A percentile compares a stretch with the other conserved stretches of the same genome.
phyloP scores from a whole-genome alignment of 768 basidiomycete genomes.

The Termitomyces sp. region DNA sequence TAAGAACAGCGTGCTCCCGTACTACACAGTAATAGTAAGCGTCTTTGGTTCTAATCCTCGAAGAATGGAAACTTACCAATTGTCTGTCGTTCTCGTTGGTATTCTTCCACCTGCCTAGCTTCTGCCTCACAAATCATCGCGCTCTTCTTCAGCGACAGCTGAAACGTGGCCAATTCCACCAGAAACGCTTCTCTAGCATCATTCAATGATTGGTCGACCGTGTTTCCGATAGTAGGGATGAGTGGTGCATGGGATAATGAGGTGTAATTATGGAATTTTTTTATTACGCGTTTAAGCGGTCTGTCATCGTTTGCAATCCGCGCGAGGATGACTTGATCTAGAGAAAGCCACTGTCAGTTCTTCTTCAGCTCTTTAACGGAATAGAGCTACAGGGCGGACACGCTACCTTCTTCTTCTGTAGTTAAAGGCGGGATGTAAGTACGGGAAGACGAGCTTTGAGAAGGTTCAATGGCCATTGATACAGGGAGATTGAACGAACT shows the following conservation, averaged over 20 bases:
- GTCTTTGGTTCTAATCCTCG: background rate
- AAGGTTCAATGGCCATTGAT: conserved; percentile 10
- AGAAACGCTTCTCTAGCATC: conserved; percentile 78
- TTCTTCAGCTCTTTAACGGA: conserved; percentile 8
- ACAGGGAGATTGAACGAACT: background rate
- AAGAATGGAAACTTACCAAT: conserved; percentile 47
- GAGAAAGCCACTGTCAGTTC: conserved; percentile 21
- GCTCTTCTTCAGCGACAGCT: conserved; percentile 70
- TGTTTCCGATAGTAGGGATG: conserved; percentile 23
- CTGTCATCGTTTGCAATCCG: conserved; percentile 83
- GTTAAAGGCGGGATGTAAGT: conserved; percentile 40
- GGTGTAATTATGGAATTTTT: conserved; percentile 75
- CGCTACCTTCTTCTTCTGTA: conserved; percentile 57
- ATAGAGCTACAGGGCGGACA: conserved; percentile 1
- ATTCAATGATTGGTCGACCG: conserved; percentile 33
- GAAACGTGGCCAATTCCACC: conserved; percentile 72
- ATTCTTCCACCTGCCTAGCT: conserved; percentile 79
- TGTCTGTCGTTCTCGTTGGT: conserved; percentile 61
- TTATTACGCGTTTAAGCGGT: conserved; percentile 68
- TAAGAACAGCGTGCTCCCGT: conserved; percentile 61
- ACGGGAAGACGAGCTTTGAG: conserved; percentile 18
- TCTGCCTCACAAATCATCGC: conserved; percentile 84
- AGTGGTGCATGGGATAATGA: conserved; percentile 47
- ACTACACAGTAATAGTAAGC: conserved; percentile 32
- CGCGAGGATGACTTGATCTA: conserved; percentile 76